Base-by-base conservation (phyloP, 257 asterid species). In the Ilex aquifolium region DNA sequence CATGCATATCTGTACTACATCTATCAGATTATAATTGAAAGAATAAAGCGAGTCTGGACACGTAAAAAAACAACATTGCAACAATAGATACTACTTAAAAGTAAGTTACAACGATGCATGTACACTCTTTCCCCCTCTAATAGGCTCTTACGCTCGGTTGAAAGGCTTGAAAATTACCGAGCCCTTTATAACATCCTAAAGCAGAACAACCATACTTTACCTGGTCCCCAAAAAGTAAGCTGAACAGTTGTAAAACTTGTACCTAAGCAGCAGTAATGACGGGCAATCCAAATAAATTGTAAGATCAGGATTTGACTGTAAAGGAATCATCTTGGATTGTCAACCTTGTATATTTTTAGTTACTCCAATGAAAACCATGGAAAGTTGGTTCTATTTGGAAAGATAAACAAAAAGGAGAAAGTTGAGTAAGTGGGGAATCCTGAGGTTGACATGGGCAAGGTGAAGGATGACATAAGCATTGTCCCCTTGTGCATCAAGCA, bases 401-500 rank as follows among this genome's bases (percentile, higher is more conserved):
- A 49, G 54, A 49, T 12, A 11, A n/a, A n/a, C 10, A 12, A 12
- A 49, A n/a, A 11, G 54, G 4, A 49, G 54, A 49, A 12, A 49
- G 14, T 6, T 12, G 10, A 49, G 14, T 72, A 72, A 74, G 87
- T 80, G 85, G 87, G 82, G 86, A 85, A 85, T 80, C 82, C 73
- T 67, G 71, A 80, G 70, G 82, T 73, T 53, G 76, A 78, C 67
- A 79, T 61, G 52, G 69, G 76, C 81, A 75, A 77, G 63, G 81
- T 71, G 75, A 74, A 74, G 64, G 73, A 69, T 90, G 95, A 85
- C 70, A 73, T 63, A 76, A 79, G 70, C 82, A 70, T 72, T 74
- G 70, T 82, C 69, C 76, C 77, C 69, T 67, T 57, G 69, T 74
- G 72, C 64, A 73, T 78, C 66, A 74, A 78, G 71, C 84, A 77